Evolutionary conservation across 306 rosid species (phyloP).

Genomic region (Neltuma alba): DNA sequence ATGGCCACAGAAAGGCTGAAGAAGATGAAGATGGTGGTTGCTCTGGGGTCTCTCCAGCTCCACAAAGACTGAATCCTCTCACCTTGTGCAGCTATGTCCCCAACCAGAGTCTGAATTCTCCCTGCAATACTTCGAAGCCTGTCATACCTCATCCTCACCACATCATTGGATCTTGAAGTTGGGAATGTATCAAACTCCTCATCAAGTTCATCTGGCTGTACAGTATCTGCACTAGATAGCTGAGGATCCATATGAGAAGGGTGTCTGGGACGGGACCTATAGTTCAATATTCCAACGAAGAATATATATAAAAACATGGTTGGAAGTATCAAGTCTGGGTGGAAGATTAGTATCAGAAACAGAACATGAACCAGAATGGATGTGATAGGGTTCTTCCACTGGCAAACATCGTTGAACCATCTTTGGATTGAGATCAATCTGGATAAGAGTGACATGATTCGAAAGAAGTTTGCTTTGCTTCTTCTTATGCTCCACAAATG

Average conservation of each 20-base stretch:
- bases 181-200: constrained; percentile 95
- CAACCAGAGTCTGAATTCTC: constrained; percentile 84
- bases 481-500: constrained; percentile 93
- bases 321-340: constrained; percentile 84
- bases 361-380: constrained; percentile 74
- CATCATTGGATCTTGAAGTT: constrained; percentile 60
- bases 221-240: constrained; percentile 83
- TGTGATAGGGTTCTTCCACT: constrained; percentile 79
- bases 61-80: constrained; percentile 77
- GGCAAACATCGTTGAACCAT: constrained; percentile 76
- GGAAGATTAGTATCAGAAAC: constrained; percentile 70
- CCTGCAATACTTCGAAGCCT: constrained; percentile 87
- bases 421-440: constrained; percentile 49
- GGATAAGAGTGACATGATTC: constrained; percentile 75
- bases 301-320: constrained; percentile 77
- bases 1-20: constrained; percentile 67
- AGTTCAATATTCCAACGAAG: constrained; percentile 87
- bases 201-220: constrained; percentile 79
- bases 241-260: constrained; percentile 84
- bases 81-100: constrained; percentile 92
- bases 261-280: constrained; percentile 62
- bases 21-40: constrained; percentile 62
- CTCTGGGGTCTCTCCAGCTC: constrained; percentile 90
- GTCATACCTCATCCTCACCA: constrained; percentile 79
- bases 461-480: constrained; percentile 93